Percentiles rank a stretch among this genome's conserved stretches.
Conservation (phyloP, 768 basidiomycete genomes). For the Naganishia vishniacii region DNA sequence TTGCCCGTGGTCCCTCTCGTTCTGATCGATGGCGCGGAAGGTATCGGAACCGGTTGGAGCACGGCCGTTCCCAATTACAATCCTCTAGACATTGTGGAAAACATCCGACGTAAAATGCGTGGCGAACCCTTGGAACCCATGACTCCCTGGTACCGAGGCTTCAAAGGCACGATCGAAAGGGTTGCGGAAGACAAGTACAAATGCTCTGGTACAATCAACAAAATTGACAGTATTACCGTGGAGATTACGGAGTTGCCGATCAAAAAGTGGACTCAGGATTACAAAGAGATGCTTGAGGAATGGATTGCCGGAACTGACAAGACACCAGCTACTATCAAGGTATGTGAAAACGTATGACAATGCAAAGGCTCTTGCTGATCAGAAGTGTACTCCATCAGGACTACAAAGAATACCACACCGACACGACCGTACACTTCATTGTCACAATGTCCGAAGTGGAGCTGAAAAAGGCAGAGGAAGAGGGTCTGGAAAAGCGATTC, state of each 20-base stretch:
- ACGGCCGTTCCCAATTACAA: constrained; percentile 88
- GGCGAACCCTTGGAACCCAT: constrained; percentile 77
- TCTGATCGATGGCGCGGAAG: constrained; percentile 88
- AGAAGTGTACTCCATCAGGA: constrained; percentile 56
- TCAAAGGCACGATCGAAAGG: constrained; percentile 73
- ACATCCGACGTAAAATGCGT: constrained; percentile 77
- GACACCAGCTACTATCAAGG: constrained; percentile 74
- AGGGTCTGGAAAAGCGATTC: constrained; percentile 86
- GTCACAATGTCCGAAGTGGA: constrained; percentile 73
- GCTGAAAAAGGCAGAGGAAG: constrained; percentile 77
- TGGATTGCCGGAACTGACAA: constrained; percentile 76
- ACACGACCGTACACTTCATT: constrained; percentile 80
- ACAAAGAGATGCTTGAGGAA: constrained; percentile 82
- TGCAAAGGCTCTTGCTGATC: not conserved
- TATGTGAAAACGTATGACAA: constrained; percentile 16
- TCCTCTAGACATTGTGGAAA: constrained; percentile 79
- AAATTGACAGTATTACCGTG: constrained; percentile 78
- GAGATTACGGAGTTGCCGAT: constrained; percentile 94
- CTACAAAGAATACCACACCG: constrained; percentile 94
- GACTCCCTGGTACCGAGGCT: constrained; percentile 97
- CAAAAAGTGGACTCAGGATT: constrained; percentile 86
- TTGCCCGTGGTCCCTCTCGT: constrained; percentile 83
- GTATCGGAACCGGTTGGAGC: constrained; percentile 99
- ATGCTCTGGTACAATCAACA: constrained; percentile 66
- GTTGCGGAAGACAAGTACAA: constrained; percentile 66